These are phyloP conservation scores for Hebeloma cylindrosporum DNA, from an alignment of 768 basidiomycete genomes.

Conservation along the genomic window DNA sequence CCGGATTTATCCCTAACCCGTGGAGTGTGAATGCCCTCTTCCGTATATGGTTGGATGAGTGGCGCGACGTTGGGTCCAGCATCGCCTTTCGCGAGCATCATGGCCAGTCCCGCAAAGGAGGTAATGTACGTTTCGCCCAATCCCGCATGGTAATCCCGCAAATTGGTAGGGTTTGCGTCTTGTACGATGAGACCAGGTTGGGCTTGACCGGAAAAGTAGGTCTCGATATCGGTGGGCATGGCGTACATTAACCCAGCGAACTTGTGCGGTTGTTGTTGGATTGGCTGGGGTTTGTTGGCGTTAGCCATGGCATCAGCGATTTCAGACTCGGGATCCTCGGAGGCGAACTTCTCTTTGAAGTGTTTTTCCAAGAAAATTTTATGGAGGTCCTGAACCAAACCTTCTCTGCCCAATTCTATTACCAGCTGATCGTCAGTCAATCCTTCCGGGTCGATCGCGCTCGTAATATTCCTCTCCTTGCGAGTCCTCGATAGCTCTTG, in stretches of 20 bases:
- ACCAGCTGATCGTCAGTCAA: slow-evolving; percentile 18
- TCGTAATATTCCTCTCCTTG: slow-evolving; percentile 14
- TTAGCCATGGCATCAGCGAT: slow-evolving; percentile 15
- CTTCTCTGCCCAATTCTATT: slow-evolving; percentile 10
- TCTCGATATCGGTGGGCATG: slow-evolving; percentile 52
- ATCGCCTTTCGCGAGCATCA: slow-evolving; percentile 22
- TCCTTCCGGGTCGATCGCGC: slow-evolving; percentile 1
- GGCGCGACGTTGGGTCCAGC: slow-evolving; percentile 13
- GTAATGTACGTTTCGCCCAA: slow-evolving; percentile 25
- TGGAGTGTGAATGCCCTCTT: slow-evolving; percentile 30
- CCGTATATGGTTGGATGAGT: slow-evolving; percentile 28
- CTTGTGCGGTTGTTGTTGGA: slow-evolving; percentile 67
- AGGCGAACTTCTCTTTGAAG: slow-evolving; percentile 12
- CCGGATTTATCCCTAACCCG: slow-evolving; percentile 5
- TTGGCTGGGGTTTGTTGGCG: slow-evolving; percentile 28
- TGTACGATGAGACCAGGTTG: slow-evolving; percentile 62
- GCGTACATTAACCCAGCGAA: slow-evolving; percentile 64
- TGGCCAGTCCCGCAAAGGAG: slow-evolving; percentile 46
- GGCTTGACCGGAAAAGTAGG: slow-evolving; percentile 47
- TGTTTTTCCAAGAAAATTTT: slow-evolving; percentile 22
- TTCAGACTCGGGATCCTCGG: slow-evolving; percentile 6
- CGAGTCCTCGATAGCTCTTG: slow-evolving; percentile 15
- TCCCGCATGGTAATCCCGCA: neutral
- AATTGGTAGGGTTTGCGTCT: slow-evolving; percentile 11
- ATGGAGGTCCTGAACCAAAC: slow-evolving; percentile 16